Conservation (phyloP, 495 filamentous ascomycete species). For the Penicillium diatomitis region DNA sequence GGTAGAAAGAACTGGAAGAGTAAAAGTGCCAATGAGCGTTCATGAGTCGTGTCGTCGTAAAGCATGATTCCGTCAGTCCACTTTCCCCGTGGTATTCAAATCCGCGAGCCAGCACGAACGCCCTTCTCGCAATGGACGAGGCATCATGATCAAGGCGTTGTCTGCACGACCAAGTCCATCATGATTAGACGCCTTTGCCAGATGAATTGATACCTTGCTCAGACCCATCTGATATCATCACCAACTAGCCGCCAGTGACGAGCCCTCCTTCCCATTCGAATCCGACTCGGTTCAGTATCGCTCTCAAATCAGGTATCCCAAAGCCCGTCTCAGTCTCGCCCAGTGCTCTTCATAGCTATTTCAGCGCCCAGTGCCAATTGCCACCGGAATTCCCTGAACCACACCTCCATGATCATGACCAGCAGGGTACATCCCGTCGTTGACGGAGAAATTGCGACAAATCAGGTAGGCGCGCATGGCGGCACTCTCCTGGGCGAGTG, state of each 20-base stretch:
- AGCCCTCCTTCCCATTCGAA: slow-evolving; percentile 35
- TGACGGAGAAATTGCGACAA: slow-evolving; percentile 96
- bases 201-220: neutral
- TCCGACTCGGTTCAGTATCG: slow-evolving; percentile 23
- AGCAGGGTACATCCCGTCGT: slow-evolving; percentile 81
- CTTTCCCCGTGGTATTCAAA: no score
- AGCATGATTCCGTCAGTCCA: no score
- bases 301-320: slow-evolving; percentile 43
- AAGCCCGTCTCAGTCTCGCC: slow-evolving; percentile 32
- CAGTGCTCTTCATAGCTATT: slow-evolving; percentile 20
- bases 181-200: no score
- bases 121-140: no score
- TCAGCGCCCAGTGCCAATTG: slow-evolving; percentile 54
- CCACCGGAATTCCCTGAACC: slow-evolving; percentile 77
- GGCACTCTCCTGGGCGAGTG: slow-evolving; percentile 83
- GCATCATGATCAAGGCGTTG: no score
- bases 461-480: slow-evolving; percentile 97
- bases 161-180: no score
- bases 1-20: no score
- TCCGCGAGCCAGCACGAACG: no score
- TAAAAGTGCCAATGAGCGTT: no score
- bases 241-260: slow-evolving; percentile 4
- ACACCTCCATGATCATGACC: slow-evolving; percentile 65
- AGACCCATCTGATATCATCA: neutral
- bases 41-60: no score